These are phyloP conservation scores for Cutaneotrichosporon sp. DNA, from an alignment of 1,284 basidiomycete genomes.

Conservation along the genomic window DNA sequence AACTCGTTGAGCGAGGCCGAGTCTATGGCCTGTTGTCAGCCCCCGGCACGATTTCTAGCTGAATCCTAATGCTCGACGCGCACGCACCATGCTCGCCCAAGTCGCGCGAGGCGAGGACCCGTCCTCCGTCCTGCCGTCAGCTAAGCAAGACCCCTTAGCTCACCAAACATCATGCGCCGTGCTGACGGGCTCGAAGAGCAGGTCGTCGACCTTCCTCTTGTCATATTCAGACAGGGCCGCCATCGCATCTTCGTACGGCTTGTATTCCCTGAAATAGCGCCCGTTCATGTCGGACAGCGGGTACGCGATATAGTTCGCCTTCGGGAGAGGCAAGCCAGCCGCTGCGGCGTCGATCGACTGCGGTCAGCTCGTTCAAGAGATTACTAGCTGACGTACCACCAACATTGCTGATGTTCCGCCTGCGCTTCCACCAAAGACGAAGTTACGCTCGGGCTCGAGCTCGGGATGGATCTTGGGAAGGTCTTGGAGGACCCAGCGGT, in stretches of 20 bases:
- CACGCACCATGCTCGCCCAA: neutral
- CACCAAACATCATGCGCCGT: constrained; percentile 4
- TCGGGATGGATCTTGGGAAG: constrained; percentile 3
- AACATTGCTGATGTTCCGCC: neutral
- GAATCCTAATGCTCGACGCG: neutral
- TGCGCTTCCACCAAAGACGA: constrained; percentile 11
- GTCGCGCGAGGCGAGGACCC: neutral
- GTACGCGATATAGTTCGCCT: constrained; percentile 8
- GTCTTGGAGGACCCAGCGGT: constrained; percentile 6
- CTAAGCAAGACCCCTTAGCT: neutral
- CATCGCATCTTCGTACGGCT: constrained; percentile 5
- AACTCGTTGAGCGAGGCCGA: constrained; percentile 6
- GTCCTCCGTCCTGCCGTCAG: constrained; percentile 6
- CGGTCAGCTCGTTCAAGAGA: neutral
- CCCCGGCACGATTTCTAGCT: neutral
- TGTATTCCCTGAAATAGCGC: neutral
- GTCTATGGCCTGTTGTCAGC: constrained; percentile 7
- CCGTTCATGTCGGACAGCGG: neutral
- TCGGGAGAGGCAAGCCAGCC: neutral
- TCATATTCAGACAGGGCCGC: neutral
- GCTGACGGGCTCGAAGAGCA: constrained; percentile 1
- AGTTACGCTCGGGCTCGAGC: constrained; percentile 8
- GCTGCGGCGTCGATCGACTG: constrained; percentile 4
- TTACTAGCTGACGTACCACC: neutral
- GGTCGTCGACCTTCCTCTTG: constrained; percentile 2